Evolutionary conservation across 2,329 filamentous ascomycete genomes (phyloP).

Genomic region (Aspergillus sojae): DNA sequence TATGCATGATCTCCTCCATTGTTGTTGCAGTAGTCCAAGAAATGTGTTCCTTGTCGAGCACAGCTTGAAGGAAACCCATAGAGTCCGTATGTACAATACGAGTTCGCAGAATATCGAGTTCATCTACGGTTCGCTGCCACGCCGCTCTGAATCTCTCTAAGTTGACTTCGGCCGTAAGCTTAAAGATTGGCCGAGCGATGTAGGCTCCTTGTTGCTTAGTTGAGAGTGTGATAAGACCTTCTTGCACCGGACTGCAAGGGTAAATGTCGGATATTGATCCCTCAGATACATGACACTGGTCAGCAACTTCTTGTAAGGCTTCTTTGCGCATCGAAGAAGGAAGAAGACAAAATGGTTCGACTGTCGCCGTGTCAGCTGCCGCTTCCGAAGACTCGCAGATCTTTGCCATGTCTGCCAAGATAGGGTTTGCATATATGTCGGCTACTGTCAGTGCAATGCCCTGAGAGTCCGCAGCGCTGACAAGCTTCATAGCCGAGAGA

Average conservation of each 20-base stretch:
- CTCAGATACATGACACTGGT: constrained; percentile 34
- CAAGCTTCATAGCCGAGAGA: constrained; percentile 51
- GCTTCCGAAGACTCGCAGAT: constrained; percentile 22
- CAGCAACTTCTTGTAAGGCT: constrained; percentile 32
- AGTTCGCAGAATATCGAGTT: constrained; percentile 53
- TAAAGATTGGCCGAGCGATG: constrained; percentile 49
- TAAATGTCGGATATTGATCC: constrained; percentile 43
- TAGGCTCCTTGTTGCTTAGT: constrained; percentile 52
- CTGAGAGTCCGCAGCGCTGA: constrained; percentile 43
- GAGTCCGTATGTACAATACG: constrained; percentile 46
- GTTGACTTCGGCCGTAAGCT: constrained; percentile 42
- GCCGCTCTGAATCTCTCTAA: constrained; percentile 48
- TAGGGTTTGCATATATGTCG: constrained; percentile 48
- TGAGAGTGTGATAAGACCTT: constrained; percentile 52
- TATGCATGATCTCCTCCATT: constrained; percentile 29
- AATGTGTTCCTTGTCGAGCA: constrained; percentile 39
- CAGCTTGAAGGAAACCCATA: constrained; percentile 44
- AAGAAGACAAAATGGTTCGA: constrained; percentile 34
- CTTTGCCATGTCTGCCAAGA: constrained; percentile 47
- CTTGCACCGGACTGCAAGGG: constrained; percentile 49
- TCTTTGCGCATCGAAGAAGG: constrained; percentile 22
- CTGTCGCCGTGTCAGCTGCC: background rate
- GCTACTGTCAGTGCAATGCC: constrained; percentile 46
- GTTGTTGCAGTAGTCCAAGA: constrained; percentile 36
- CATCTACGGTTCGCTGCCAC: constrained; percentile 50